A percentile compares a stretch with the other conserved stretches of the same genome.
phyloP scores from a whole-genome alignment of 1,284 basidiomycete genomes.

The Ceratobasidium sp. region DNA sequence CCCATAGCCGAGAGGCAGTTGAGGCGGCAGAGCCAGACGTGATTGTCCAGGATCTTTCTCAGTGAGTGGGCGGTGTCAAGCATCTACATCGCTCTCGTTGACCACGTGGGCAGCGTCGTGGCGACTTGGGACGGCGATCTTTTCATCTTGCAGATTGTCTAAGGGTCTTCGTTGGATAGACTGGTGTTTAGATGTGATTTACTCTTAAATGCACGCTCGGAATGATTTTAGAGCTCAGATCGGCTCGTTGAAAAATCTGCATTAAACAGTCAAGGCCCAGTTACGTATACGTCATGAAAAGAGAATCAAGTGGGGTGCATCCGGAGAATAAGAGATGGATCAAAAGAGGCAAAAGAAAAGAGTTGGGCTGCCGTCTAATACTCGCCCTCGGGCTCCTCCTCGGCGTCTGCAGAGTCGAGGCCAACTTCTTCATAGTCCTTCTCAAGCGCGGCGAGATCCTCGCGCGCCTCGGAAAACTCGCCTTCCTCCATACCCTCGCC shows the following conservation, averaged over 20 bases:
- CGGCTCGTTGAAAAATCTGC: neutral
- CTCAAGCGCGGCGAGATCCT: slow-evolving; percentile 96
- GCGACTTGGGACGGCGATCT: slow-evolving; percentile 28
- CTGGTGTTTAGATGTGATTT: neutral
- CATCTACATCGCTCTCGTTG: neutral
- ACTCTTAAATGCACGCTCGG: neutral
- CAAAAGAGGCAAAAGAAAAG: slow-evolving; percentile 29
- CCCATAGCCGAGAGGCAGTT: slow-evolving; percentile 30
- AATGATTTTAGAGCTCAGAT: slow-evolving; percentile 8
- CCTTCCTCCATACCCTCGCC: slow-evolving; percentile 99
- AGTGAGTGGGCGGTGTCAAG: slow-evolving; percentile 34
- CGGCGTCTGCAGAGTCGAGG: slow-evolving; percentile 62
- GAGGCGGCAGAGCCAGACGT: slow-evolving; percentile 46
- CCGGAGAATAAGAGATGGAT: neutral
- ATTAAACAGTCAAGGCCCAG: slow-evolving; percentile 18
- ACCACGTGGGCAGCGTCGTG: slow-evolving; percentile 3
- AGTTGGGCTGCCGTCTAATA: slow-evolving; percentile 53
- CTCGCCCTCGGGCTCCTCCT: slow-evolving; percentile 60
- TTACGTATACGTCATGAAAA: slow-evolving; percentile 38
- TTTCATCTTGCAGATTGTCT: slow-evolving; percentile 3
- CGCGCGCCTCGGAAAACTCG: slow-evolving; percentile 97
- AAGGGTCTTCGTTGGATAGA: neutral
- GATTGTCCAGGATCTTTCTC: slow-evolving; percentile 47
- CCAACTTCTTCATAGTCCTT: slow-evolving; percentile 93
- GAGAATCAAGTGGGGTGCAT: neutral